These are phyloP conservation scores for Candida easanensis DNA, from an alignment of 805 yeast species.

Conservation along the genomic window DNA sequence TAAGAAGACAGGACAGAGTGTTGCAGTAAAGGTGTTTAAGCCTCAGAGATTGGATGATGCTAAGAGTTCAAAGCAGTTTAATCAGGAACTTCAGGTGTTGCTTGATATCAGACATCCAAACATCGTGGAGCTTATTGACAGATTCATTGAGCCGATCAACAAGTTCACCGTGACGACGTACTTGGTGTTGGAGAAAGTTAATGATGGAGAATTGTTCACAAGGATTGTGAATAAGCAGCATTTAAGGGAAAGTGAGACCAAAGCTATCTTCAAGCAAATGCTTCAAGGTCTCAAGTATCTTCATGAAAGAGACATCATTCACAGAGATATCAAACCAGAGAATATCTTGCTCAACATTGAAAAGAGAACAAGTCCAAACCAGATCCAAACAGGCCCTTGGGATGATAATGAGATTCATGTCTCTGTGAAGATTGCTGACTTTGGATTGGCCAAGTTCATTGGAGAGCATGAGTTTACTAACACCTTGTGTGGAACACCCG, in stretches of 20 bases:
- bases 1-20: slow-evolving; percentile 54
- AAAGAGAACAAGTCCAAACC: slow-evolving; percentile 33
- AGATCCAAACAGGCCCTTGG: slow-evolving; percentile 39
- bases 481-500: slow-evolving; percentile 84
- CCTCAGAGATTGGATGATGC: slow-evolving; percentile 44
- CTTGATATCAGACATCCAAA: slow-evolving; percentile 67
- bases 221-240: slow-evolving; percentile 64
- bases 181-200: slow-evolving; percentile 68
- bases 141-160: slow-evolving; percentile 53
- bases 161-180: slow-evolving; percentile 44
- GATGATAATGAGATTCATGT: slow-evolving; percentile 56
- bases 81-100: slow-evolving; percentile 66
- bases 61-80: slow-evolving; percentile 41
- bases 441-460: slow-evolving; percentile 61
- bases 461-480: slow-evolving; percentile 74
- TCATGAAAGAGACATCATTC: slow-evolving; percentile 69
- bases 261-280: slow-evolving; percentile 61
- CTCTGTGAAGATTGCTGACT: slow-evolving; percentile 75
- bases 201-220: slow-evolving; percentile 74
- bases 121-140: slow-evolving; percentile 61
- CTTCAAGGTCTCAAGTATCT: slow-evolving; percentile 62
- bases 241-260: slow-evolving; percentile 60
- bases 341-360: slow-evolving; percentile 55
- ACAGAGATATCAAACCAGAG: slow-evolving; percentile 79
- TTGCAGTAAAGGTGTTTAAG: slow-evolving; percentile 74